These are phyloP conservation scores for Ascosphaera aggregata DNA, from an alignment of 2,329 filamentous ascomycete genomes.

Conservation along the genomic window DNA sequence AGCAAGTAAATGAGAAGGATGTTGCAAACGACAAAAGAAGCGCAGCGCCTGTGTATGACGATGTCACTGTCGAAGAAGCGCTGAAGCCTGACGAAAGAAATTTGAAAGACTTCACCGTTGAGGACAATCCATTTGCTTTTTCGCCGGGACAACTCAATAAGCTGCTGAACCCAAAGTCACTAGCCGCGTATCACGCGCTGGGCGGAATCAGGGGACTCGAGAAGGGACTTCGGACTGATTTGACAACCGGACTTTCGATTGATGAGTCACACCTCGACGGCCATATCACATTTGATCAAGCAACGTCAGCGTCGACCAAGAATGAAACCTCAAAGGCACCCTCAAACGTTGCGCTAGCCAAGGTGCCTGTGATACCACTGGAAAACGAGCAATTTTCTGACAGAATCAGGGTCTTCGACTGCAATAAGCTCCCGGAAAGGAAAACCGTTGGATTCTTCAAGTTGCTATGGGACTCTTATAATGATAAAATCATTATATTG, in stretches of 20 bases:
- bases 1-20: not conserved
- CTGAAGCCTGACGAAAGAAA: conserved; percentile 46
- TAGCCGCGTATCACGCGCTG: conserved; percentile 49
- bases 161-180: conserved; percentile 56
- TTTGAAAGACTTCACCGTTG: conserved; percentile 43
- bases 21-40: not conserved
- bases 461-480: conserved; percentile 58
- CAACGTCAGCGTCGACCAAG: conserved; percentile 9
- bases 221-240: conserved; percentile 45
- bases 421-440: conserved; percentile 43
- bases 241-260: conserved; percentile 39
- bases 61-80: conserved; percentile 24
- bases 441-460: conserved; percentile 46
- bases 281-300: conserved; percentile 45
- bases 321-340: conserved; percentile 5
- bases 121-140: conserved; percentile 49
- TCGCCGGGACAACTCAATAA: conserved; percentile 52
- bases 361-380: conserved; percentile 7
- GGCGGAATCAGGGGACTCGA: conserved; percentile 51
- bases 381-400: conserved; percentile 28
- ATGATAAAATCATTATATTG: conserved; percentile 56
- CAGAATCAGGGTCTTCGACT: conserved; percentile 44
- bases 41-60: not conserved
- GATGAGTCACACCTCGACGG: conserved; percentile 45
- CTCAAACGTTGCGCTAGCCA: conserved; percentile 2